Conservation (phyloP, 495 filamentous ascomycete genomes). For the Cenococcum geophilum region DNA sequence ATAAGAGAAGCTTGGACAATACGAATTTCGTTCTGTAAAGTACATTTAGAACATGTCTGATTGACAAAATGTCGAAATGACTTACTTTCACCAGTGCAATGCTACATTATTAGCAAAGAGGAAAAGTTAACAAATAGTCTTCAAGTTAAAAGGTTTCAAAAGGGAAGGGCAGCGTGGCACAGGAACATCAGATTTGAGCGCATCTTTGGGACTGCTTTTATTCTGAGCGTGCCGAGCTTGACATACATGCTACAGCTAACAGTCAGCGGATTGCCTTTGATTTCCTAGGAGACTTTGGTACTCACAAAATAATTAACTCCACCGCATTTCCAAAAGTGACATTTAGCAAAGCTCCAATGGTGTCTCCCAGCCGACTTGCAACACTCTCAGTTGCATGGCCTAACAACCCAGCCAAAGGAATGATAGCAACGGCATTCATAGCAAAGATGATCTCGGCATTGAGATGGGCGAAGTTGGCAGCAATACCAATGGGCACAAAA, state of each 20-base stretch:
- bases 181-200: neutral
- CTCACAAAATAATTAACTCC: slow-evolving; percentile 31
- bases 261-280: neutral
- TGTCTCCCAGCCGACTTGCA: slow-evolving; percentile 28
- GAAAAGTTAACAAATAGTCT: neutral
- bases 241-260: slow-evolving; percentile 5
- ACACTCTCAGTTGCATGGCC: slow-evolving; percentile 33
- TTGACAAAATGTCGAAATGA: slow-evolving; percentile 21
- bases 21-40: slow-evolving; percentile 60
- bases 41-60: neutral
- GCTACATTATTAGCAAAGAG: neutral
- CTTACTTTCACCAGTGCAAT: too few species aligned
- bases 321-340: slow-evolving; percentile 35
- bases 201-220: neutral
- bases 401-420: slow-evolving; percentile 32
- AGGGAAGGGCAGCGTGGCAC: neutral
- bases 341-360: slow-evolving; percentile 31
- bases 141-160: neutral
- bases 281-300: neutral
- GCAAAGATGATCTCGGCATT: slow-evolving; percentile 28
- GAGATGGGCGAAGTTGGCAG: slow-evolving; percentile 17
- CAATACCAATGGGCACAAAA: slow-evolving; percentile 34
- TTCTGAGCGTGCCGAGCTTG: neutral
- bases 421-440: slow-evolving; percentile 34
- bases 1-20: slow-evolving; percentile 86